These are phyloP conservation scores for Oryza meridionalis DNA, from an alignment of 176 grass and related monocot species.

Conservation along the genomic window DNA sequence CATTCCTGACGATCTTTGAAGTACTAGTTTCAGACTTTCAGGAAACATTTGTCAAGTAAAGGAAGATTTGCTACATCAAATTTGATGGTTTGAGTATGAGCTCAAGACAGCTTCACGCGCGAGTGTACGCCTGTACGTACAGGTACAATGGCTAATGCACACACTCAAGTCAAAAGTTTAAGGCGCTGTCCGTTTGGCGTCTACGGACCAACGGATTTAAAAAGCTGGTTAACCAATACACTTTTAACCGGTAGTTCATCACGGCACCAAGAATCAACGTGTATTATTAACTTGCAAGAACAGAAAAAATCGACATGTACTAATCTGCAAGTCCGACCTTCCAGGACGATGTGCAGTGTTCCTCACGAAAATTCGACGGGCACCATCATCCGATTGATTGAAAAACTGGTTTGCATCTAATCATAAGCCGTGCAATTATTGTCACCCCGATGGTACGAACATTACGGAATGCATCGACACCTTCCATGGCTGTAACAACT, in stretches of 20 bases:
- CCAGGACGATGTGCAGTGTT: not conserved
- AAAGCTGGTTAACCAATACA: slow-evolving; percentile 15
- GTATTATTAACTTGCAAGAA: not conserved
- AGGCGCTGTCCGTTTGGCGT: not conserved
- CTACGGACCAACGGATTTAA: slow-evolving; percentile 3
- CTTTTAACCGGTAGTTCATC: slow-evolving; percentile 29
- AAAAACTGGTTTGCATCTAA: not conserved
- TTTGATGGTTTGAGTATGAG: not conserved
- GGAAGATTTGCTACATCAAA: not conserved
- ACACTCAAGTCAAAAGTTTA: not conserved
- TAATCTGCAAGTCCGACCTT: not conserved
- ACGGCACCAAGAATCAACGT: not conserved
- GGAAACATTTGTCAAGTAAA: not conserved
- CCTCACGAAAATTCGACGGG: not conserved
- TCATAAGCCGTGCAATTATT: not conserved
- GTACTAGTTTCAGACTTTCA: not conserved
- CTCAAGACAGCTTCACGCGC: not conserved
- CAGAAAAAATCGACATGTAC: not conserved
- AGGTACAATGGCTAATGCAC: not conserved
- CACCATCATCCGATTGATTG: not conserved
- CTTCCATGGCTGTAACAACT: not conserved
- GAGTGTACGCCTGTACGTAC: not conserved
- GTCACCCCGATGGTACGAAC: not conserved
- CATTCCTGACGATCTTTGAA: not conserved
- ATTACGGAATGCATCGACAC: not conserved